phyloP scores from a whole-genome alignment of 257 asterid species.

The Leonotis leonurus region DNA sequence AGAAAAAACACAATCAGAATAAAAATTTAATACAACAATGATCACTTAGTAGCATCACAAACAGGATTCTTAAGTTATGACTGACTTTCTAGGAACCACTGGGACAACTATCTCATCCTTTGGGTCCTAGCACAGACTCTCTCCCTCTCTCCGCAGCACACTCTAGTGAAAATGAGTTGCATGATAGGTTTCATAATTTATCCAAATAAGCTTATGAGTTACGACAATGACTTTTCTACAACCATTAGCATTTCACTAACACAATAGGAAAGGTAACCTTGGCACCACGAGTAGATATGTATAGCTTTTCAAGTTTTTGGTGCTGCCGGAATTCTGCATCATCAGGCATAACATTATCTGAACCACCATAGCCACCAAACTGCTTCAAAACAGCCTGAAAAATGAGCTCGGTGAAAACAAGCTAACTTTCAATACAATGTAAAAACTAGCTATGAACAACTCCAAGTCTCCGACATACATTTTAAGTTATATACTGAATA shows the following conservation, averaged over 20 bases:
- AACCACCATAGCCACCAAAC: conserved; percentile 86
- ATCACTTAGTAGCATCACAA: background rate
- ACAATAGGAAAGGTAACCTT: conserved; percentile 56
- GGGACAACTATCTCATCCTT: background rate
- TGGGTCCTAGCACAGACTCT: background rate
- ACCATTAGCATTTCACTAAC: background rate
- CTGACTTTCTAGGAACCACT: background rate
- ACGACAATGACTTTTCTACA: background rate
- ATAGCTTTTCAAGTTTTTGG: conserved; percentile 92
- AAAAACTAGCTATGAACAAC: background rate
- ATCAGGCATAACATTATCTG: conserved; percentile 64
- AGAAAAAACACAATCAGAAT: conserved; percentile 6
- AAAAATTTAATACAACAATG: background rate
- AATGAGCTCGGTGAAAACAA: conserved; percentile 4
- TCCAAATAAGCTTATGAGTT: background rate
- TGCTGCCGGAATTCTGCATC: conserved; percentile 87
- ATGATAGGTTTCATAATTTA: background rate
- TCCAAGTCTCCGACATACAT: no score
- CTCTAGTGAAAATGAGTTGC: no score
- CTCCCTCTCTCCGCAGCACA: background rate
- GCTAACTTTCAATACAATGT: background rate
- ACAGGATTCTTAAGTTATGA: conserved; percentile 1
- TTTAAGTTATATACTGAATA: background rate
- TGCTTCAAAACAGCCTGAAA: conserved; percentile 95
- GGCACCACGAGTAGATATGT: conserved; percentile 96